Percentiles rank a stretch among this genome's conserved stretches.
Conservation (phyloP, 805 yeast species). For the Yarrowia sp. region DNA sequence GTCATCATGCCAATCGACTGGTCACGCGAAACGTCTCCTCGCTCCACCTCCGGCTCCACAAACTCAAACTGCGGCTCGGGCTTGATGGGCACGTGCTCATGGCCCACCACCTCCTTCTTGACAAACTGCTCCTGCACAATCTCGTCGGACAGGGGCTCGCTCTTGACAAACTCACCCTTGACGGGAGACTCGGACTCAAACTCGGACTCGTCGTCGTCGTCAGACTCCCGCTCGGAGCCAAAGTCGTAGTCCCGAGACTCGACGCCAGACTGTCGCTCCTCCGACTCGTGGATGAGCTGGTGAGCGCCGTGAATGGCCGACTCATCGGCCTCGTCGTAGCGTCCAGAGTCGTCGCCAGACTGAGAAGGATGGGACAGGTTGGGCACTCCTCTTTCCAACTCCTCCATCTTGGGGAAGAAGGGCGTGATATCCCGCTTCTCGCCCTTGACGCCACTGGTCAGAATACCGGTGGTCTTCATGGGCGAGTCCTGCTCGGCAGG, state of each 20-base stretch:
- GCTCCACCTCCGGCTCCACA: background rate
- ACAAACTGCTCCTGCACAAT: background rate
- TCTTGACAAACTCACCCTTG: conserved; percentile 15
- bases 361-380: background rate
- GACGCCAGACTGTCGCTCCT: background rate
- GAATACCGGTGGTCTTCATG: conserved; percentile 30
- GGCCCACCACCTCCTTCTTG: conserved; percentile 7
- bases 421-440: conserved; percentile 26
- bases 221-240: conserved; percentile 3
- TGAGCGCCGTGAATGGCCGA: background rate
- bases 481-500: conserved; percentile 31
- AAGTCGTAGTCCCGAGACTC: background rate
- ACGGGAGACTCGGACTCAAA: conserved; percentile 5
- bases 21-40: background rate
- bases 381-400: background rate
- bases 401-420: conserved; percentile 29
- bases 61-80: conserved; percentile 30
- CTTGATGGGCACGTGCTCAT: conserved; percentile 2
- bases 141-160: conserved; percentile 1
- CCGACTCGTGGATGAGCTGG: background rate
- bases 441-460: conserved; percentile 13
- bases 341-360: conserved; percentile 1
- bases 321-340: conserved; percentile 25
- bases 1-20: conserved; percentile 19
- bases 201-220: background rate